These are phyloP conservation scores for Phragmites australis DNA, from an alignment of 176 grass and related monocot species.

Conservation along the genomic window DNA sequence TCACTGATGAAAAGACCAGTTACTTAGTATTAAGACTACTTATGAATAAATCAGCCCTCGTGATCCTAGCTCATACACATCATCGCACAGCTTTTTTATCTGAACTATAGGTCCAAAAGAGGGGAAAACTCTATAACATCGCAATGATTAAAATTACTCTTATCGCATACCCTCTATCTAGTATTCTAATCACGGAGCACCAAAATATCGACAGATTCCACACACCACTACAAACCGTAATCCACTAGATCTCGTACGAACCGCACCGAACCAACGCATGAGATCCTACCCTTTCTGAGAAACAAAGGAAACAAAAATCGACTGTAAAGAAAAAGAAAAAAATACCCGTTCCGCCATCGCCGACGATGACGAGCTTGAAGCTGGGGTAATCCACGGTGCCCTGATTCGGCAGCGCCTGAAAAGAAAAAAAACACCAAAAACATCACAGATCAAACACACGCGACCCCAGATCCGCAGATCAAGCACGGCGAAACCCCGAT, in stretches of 20 bases:
- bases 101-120: not conserved
- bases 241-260: slow-evolving; percentile 24
- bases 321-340: too few species aligned
- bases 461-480: not conserved
- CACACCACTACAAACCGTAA: not conserved
- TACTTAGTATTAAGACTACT: not conserved
- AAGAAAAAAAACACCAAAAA: not conserved
- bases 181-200: not conserved
- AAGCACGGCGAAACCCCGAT: not conserved
- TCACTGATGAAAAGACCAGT: not conserved
- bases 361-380: slow-evolving; percentile 92
- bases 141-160: not conserved
- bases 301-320: not conserved
- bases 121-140: not conserved
- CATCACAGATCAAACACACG: not conserved
- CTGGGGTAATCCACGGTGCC: slow-evolving; percentile 78
- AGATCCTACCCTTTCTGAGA: not conserved
- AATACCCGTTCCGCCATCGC: slow-evolving; percentile 84
- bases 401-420: slow-evolving; percentile 81
- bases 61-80: not conserved
- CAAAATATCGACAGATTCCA: not conserved
- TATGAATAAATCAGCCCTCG: too few species aligned
- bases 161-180: not conserved
- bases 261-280: not conserved
- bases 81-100: not conserved